Base-by-base conservation (phyloP, 768 basidiomycete species). In the Grammothele lineata region DNA sequence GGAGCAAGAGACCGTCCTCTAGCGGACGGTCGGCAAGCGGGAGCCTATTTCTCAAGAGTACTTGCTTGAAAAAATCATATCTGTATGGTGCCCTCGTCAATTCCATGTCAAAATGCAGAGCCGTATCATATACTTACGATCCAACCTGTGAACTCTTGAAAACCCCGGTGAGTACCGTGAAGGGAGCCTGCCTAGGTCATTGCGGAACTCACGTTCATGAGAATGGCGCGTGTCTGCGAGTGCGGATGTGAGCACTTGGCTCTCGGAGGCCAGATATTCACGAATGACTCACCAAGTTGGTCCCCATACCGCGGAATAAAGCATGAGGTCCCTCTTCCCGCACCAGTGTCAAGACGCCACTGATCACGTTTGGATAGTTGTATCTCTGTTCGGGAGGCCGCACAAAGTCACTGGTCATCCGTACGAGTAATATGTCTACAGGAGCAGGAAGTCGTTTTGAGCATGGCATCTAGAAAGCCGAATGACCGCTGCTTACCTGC, bases 351-450 rank as follows among this genome's bases (percentile, higher is more conserved):
- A 77, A 53, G n/a, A 94, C 67, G 7, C 92, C 92, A 39, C 75
- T 72, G 15, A 92, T 53, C n/a, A 81, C 89, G 62, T 93, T 90
- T 18, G 75, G 71, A 64, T 95, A 95, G 37, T 81, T 76, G 58
- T 87, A 90, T 45, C 82, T 74, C 55, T 83, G 75, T 49, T 85
- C 83, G 21, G 82, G 78, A 15, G 86, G 82, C 54, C 87, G 80
- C 23, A 84, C 72, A 6, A 79, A 75, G 63, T 95, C 92, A 55
- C 87, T 92, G 21, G 90, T 91, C 92, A 95, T 95, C 44, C 92
- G 73, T 12, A 90, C 83, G 35, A 91, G 69, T 6, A 89, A 56
- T 44, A 90, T 81, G 62, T 90, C 87, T 78, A 51, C 36, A 34
- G 15, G 14, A 18, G 10, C 32, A n/a, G n/a, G n/a, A n/a, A n/a